phyloP scores from a whole-genome alignment of 768 basidiomycete species.

The Leucocoprinus leucothites region DNA sequence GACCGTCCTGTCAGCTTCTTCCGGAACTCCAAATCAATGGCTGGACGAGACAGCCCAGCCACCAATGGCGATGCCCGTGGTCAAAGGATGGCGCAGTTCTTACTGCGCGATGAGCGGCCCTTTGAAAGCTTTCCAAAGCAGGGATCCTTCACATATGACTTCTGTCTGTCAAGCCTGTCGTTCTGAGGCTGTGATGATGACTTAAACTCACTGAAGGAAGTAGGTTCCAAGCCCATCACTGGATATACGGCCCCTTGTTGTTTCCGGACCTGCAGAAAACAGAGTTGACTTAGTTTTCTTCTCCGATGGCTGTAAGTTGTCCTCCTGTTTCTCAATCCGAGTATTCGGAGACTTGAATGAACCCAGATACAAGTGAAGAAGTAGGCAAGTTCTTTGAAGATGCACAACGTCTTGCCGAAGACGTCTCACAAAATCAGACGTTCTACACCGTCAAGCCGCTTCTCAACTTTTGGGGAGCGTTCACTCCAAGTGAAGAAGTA shows the following conservation, averaged over 20 bases:
- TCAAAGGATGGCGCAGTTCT: background rate
- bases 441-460: slow-evolving; percentile 74
- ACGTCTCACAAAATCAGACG: slow-evolving; percentile 71
- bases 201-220: background rate
- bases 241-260: slow-evolving; percentile 52
- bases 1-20: background rate
- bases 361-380: slow-evolving; percentile 59
- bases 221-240: slow-evolving; percentile 35
- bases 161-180: slow-evolving; percentile 6
- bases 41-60: background rate
- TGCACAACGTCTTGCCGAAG: slow-evolving; percentile 60
- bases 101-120: slow-evolving; percentile 8
- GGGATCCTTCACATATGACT: background rate
- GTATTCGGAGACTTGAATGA: background rate
- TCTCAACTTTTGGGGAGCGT: slow-evolving; percentile 81
- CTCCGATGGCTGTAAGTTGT: slow-evolving; percentile 67
- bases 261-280: slow-evolving; percentile 61
- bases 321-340: background rate
- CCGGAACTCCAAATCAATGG: background rate
- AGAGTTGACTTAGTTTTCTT: slow-evolving; percentile 77
- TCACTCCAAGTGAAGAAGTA: slow-evolving; percentile 73
- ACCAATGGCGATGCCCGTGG: background rate
- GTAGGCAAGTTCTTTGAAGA: slow-evolving; percentile 63
- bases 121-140: background rate
- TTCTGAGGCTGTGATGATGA: background rate